These are phyloP conservation scores for Arthrobotrys megalospora DNA, from an alignment of 2,329 filamentous ascomycete species.

Conservation along the genomic window DNA sequence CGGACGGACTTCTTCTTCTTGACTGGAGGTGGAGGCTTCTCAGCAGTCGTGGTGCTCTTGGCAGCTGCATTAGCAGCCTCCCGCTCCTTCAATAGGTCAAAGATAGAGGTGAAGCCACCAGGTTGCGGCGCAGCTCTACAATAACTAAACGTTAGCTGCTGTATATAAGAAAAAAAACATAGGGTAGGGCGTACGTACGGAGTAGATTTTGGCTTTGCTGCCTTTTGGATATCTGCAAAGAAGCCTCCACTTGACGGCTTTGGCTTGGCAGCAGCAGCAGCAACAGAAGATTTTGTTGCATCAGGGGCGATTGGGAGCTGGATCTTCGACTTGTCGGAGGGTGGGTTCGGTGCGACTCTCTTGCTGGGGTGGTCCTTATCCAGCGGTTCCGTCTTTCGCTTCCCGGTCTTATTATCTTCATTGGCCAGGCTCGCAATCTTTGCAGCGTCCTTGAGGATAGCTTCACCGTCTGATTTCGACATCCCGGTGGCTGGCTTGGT, in stretches of 20 bases:
- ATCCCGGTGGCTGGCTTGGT: slow-evolving; percentile 20
- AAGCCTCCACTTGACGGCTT: slow-evolving; percentile 55
- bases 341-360: slow-evolving; percentile 45
- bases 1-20: slow-evolving; percentile 60
- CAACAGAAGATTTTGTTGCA: slow-evolving; percentile 21
- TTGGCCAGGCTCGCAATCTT: slow-evolving; percentile 46
- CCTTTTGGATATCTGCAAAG: slow-evolving; percentile 59
- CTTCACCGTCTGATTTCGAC: slow-evolving; percentile 46
- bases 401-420: slow-evolving; percentile 47
- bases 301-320: slow-evolving; percentile 55
- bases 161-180: neutral
- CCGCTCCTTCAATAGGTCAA: slow-evolving; percentile 55
- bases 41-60: slow-evolving; percentile 37
- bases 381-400: slow-evolving; percentile 47
- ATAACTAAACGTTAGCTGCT: neutral
- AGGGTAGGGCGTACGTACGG: slow-evolving; percentile 32
- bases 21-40: slow-evolving; percentile 46
- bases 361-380: slow-evolving; percentile 57
- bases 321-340: slow-evolving; percentile 52
- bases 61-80: slow-evolving; percentile 56
- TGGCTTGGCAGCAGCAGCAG: slow-evolving; percentile 29
- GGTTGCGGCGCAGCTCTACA: slow-evolving; percentile 50
- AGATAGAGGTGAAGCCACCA: slow-evolving; percentile 59
- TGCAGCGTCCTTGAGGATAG: slow-evolving; percentile 51
- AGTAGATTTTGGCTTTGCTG: slow-evolving; percentile 50